Conservation (phyloP, 306 rosid species). For the Ziziphus jujuba region DNA sequence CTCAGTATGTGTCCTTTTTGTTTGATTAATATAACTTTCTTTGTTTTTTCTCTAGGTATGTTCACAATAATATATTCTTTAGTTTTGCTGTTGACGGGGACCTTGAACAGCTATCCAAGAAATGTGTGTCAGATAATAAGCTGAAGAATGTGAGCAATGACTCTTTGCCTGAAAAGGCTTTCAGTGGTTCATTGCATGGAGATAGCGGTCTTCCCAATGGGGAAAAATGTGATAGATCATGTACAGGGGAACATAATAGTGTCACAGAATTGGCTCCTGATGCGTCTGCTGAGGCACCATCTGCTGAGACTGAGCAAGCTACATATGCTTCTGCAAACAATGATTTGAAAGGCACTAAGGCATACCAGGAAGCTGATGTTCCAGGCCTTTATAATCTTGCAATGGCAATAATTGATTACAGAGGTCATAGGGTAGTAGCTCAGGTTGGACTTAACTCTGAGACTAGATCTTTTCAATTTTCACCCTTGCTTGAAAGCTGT, state of each 20-base stretch:
- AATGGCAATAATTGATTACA: slow-evolving; percentile 93
- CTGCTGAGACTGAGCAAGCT: slow-evolving; percentile 95
- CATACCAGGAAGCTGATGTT: slow-evolving; percentile 99
- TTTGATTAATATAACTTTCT: slow-evolving; percentile 15
- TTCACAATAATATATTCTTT: slow-evolving; percentile 97
- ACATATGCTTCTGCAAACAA: slow-evolving; percentile 99
- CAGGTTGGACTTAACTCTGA: slow-evolving; percentile 62
- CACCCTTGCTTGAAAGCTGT: background rate
- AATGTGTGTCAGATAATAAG: slow-evolving; percentile 43
- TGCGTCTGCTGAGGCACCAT: slow-evolving; percentile 55
- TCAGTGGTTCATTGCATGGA: slow-evolving; percentile 32
- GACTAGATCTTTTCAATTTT: background rate
- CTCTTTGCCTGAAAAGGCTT: slow-evolving; percentile 49
- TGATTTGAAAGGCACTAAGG: slow-evolving; percentile 98
- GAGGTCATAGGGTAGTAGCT: slow-evolving; percentile 99
- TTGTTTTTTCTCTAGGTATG: slow-evolving; percentile 65
- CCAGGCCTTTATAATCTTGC: slow-evolving; percentile 93
- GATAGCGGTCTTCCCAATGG: slow-evolving; percentile 57
- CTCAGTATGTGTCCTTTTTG: background rate
- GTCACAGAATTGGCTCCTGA: slow-evolving; percentile 46
- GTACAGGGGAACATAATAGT: slow-evolving; percentile 45
- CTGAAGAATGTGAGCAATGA: slow-evolving; percentile 35
- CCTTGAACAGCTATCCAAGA: slow-evolving; percentile 84
- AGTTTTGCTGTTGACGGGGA: slow-evolving; percentile 99
- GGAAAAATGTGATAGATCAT: slow-evolving; percentile 38